These are phyloP conservation scores for Rubroboletus satanas DNA, from an alignment of 768 basidiomycete genomes.

Conservation along the genomic window DNA sequence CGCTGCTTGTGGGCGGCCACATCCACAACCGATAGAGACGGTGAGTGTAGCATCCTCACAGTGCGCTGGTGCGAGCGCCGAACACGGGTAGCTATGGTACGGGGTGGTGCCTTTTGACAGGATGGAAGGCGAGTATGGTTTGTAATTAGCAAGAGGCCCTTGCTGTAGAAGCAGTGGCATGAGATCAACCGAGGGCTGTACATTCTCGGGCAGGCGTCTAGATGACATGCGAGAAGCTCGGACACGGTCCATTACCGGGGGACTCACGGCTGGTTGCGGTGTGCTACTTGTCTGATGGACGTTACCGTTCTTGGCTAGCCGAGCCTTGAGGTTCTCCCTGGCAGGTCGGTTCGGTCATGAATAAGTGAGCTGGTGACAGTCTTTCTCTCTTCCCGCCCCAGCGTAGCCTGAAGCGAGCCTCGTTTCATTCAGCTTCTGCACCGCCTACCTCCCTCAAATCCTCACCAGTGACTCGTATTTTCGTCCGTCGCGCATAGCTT, in stretches of 20 bases:
- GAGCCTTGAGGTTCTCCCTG: neutral
- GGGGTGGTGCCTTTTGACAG: neutral
- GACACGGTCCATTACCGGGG: neutral
- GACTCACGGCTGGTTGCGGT: neutral
- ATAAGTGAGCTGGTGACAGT: neutral
- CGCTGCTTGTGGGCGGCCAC: constrained; percentile 22
- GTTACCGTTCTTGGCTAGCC: neutral
- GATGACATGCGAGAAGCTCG: neutral
- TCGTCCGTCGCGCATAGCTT: neutral
- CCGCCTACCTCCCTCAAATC: neutral
- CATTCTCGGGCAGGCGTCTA: neutral
- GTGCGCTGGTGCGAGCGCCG: neutral
- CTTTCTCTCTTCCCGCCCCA: neutral
- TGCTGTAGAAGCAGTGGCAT: constrained; percentile 16
- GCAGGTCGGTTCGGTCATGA: neutral
- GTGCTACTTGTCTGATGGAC: neutral
- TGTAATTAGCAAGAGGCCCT: neutral
- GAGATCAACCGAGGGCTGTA: neutral
- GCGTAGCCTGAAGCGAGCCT: neutral
- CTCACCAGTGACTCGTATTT: neutral
- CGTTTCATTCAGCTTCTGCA: neutral
- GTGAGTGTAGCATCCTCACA: constrained; percentile 5
- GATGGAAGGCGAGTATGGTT: neutral
- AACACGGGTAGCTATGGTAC: constrained; percentile 3
- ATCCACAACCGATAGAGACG: neutral